Conservation (phyloP, 1,284 basidiomycete species). For the Phlebopus sp. region DNA sequence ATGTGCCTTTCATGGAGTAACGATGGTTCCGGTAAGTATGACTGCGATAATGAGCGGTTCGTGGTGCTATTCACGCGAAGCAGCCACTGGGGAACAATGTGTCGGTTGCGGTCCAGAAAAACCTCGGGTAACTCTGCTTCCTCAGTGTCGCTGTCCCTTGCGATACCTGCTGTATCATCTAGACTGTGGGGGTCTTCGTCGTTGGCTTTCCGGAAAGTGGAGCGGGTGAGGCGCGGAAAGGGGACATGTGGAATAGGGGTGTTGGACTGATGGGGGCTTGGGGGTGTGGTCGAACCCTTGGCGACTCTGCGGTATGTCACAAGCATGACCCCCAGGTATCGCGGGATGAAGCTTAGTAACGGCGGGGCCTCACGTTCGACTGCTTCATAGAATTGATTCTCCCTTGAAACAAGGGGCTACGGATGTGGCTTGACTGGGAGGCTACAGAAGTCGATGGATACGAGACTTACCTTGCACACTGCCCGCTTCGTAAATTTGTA, state of each 20-base stretch:
- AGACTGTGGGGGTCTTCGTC: constrained; percentile 25
- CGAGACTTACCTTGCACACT: constrained; percentile 86
- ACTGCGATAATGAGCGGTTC: constrained; percentile 53
- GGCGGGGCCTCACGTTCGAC: constrained; percentile 92
- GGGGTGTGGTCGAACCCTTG: constrained; percentile 36
- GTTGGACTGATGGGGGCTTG: constrained; percentile 13
- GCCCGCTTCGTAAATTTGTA: constrained; percentile 98
- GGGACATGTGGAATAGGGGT: constrained; percentile 16
- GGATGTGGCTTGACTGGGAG: constrained; percentile 13
- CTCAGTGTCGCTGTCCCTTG: constrained; percentile 48
- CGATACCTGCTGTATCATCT: constrained; percentile 21
- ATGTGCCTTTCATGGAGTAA: constrained; percentile 33
- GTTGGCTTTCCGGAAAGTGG: constrained; percentile 38
- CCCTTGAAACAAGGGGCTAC: constrained; percentile 91
- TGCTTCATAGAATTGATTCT: constrained; percentile 98
- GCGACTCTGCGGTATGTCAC: constrained; percentile 88
- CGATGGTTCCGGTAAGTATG: constrained; percentile 34
- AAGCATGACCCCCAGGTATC: constrained; percentile 97
- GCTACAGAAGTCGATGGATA: constrained; percentile 15
- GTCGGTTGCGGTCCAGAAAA: constrained; percentile 87
- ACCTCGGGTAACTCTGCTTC: constrained; percentile 87
- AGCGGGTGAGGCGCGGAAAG: constrained; percentile 20
- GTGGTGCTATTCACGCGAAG: constrained; percentile 44
- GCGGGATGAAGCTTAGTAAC: constrained; percentile 89
- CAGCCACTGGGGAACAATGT: constrained; percentile 96